Evolutionary conservation across 495 filamentous ascomycete species (phyloP), one percentile per base, ranked within the genome.

Genomic region (Hyaloscypha bicolor): DNA sequence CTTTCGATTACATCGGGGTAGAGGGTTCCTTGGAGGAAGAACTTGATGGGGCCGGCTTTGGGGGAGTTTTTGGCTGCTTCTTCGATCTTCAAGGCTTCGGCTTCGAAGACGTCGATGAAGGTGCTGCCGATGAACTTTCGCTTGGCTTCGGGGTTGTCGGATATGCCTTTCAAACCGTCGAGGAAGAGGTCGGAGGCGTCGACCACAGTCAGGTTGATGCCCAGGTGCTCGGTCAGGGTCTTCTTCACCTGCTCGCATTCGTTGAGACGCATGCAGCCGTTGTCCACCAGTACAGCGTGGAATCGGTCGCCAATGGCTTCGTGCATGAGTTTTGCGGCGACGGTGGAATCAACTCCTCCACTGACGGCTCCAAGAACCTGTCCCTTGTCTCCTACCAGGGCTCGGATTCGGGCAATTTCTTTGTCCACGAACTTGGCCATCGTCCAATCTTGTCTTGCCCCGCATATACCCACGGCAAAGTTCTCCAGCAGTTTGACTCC

Each of bases 331-430:
- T 89, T 90, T 1, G 94, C 94, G 2, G 89, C 95, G 21, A 93
- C 95, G 4, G 95, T 99, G 9, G 86, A 90, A 75, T 99, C 95
- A 4, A 99, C 95, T 72, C 95, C 95, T 70, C 95, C 95, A 67
- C 88, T 92, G 32, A 94, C 91, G 56, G 92, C 91, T 33, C 91
- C 92, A 67, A 97, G 86, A 16, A 97, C 94, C 74, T 94, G 93
- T 0, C 85, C 93, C 58, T 83, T 88, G 19, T 87, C 81, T 8
- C 94, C 93, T 42, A 97, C 94, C 16, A 94, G 79, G 4, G 86
- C 78, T 42, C 90, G 81, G 69, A 97, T 97, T 32, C 91, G 82
- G 21, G 79, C 76, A 72, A 97, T 90, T 75, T 95, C 92, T 69
- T 90, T 84, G 62, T 91, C 86, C 3, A 92, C 82, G 75, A 97